Base-by-base conservation (phyloP, 768 basidiomycete genomes). In the Tremella mesenterica region DNA sequence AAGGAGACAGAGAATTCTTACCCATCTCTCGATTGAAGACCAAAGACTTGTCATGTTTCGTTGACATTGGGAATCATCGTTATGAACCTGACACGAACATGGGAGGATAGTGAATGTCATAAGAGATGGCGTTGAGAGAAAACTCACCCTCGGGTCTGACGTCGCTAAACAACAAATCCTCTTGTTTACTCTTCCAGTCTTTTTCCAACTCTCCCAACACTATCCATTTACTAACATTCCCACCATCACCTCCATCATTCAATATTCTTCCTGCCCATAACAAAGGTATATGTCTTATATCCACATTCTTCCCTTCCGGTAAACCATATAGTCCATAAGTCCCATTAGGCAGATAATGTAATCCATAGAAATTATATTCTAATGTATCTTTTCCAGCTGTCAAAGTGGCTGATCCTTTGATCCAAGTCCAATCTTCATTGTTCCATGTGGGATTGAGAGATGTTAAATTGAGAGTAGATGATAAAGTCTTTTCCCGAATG, bases 301-400 rank as follows among this genome's bases (percentile, higher is more conserved):
- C 71, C 5, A 72, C 51, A 12, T 58, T 53, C 43, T 48, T 57
- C 36, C 67, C 70, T 16, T 67, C 64, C 16, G 71, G 67, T 30
- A 63, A 29, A 2, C 62, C 71, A 33, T 58, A 61, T 18, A 73
- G 56, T 14, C 59, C 53, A 28, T 70, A 69, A n/a, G 65, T 67
- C 12, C 71, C 71, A 34, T 67, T 66, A 0, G 66, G 60, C 1
- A 55, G 18, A 46, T 66, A 48, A 54, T 73, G 71, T 9, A 73
- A 46, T 6, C 71, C 71, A 30, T 56, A 60, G 36, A 73, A 62
- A 28, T 61, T 54, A 44, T 73, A 73, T 4, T 58, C 61, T 20
- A 70, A 53, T 12, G 49, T 48, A 14, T 56, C 46, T 33, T 48
- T 38, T 6, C 20, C 33, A n/a, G 64, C 36, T 4, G 58, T 49